A percentile compares a stretch with the other conserved stretches of the same genome.
Evolutionary conservation across 176 grass and related monocot genomes (phyloP).

Genomic region (Phyllostachys edulis): DNA sequence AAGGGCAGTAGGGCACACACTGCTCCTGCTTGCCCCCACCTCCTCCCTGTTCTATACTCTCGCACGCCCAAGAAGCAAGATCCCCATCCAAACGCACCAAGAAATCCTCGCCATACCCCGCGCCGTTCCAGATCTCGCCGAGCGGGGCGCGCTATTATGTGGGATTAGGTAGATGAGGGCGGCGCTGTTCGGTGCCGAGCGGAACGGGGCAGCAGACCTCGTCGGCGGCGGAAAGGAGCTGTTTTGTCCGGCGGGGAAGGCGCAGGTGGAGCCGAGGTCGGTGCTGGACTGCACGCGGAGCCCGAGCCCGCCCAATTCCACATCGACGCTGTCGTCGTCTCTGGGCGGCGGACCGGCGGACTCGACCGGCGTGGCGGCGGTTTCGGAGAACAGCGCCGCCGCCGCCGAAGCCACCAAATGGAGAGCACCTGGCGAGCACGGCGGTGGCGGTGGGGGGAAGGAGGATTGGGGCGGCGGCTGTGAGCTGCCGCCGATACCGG

Average conservation of each 20-base stretch:
- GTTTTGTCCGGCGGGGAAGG: constrained; percentile 38
- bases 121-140: constrained; percentile 42
- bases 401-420: constrained; percentile 53
- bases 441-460: constrained; percentile 40
- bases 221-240: constrained; percentile 32
- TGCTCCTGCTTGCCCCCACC: constrained; percentile 32
- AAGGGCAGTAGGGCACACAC: constrained; percentile 21
- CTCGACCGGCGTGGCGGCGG: constrained; percentile 71
- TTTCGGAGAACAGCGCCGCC: constrained; percentile 54
- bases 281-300: constrained; percentile 88
- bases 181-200: constrained; percentile 61
- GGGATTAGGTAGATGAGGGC: constrained; percentile 85
- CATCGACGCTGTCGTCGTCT: constrained; percentile 83
- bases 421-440: constrained; percentile 26
- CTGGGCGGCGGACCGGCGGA: constrained; percentile 62
- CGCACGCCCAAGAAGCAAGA: constrained; percentile 32
- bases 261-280: constrained; percentile 65
- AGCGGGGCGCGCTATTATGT: constrained; percentile 31
- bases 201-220: constrained; percentile 44
- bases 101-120: background rate
- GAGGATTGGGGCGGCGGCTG: constrained; percentile 53
- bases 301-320: constrained; percentile 67
- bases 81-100: constrained; percentile 11
- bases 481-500: constrained; percentile 71
- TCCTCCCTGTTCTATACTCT: constrained; percentile 27